Evolutionary conservation across 1,284 basidiomycete species (phyloP), one percentile per base, ranked within the genome.

Genomic region (Leccinum angustisporum): DNA sequence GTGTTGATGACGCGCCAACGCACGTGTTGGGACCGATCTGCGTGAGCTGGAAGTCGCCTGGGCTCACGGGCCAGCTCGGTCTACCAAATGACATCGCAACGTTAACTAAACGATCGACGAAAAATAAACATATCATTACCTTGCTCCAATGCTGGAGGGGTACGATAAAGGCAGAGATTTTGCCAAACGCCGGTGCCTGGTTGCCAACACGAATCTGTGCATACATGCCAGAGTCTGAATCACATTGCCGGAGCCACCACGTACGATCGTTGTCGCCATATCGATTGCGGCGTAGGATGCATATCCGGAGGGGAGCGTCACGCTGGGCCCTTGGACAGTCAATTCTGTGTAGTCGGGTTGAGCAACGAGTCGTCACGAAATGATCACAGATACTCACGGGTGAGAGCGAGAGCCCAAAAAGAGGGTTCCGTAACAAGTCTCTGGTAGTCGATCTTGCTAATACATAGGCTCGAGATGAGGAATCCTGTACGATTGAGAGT

Each of bases 181-280:
- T 87, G 69, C 69, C 85, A 88, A 56, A 85, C 78, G 5, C 87
- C 87, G 0, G 81, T 80, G 38, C 89, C 86, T 1, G 84, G 72
- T 51, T 75, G 67, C 0, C 92, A 81, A 46, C 86, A 0, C 88
- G 85, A 59, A 99, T 94, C 64, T 90, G 84, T 2, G 82, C 79
- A 71, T 89, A 98, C 56, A 99, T 81, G 14, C 77, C 25, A 27
- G 25, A 27, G 25, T 75, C 0, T 81, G 70, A 33, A 96, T 86
- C 53, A 81, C 78, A 10, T 74, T 67, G 0, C 83, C 18, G 0
- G 97, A 95, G 0, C 90, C 94, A 13, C 92, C 95, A 58, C 25
- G 25, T 27, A 98, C 84, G 38, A 98, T 85, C 0, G 96, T 97
- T 1, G 95, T 98, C 62, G 95, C 95, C 0, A 92, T 94, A 71